Base-by-base conservation (phyloP, 192 early-diverging fungal genomes). In the Linnemannia zychae region DNA sequence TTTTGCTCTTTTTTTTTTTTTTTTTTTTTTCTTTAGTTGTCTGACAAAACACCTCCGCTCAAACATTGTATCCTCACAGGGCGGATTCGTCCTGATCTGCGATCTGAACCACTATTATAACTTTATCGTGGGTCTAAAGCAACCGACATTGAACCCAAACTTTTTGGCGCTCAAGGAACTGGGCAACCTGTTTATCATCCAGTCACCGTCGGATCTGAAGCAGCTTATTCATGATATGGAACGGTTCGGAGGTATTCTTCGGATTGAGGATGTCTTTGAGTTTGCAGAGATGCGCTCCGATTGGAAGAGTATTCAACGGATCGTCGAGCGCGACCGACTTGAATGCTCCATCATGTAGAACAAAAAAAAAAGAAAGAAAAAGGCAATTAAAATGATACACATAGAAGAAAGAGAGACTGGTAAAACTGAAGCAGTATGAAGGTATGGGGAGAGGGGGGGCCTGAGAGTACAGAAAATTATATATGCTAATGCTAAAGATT, bases 81-180 rank as follows among this genome's bases (percentile, higher is more conserved):
- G 98, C 15, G 97, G 97, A 0, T 95, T 98, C 78, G 97, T 97
- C 87, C 92, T 98, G 34, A 98, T 99, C 65, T 95, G 94, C 74
- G 96, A 97, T 77, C 77, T 97, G 76, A 97, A 97, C 88, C 80
- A 89, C 38, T 97, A 96, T 78, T 94, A 95, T 84, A 91, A 92
- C 33, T 97, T 95, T 90, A 87, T 94, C 9, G 78, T 76, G 28
- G 79, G 91, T 17, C 87, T 96, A 33, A 89, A 91, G 17, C 93
- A 96, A 66, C 86, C 88, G 9, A 83, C 89, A 11, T 88, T 96
- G 12, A 91, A 90, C n/a, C 93, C 93, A 40, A 89, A 96, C 63
- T 97, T 97, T 77, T 72, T 89, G 33, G 95, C 94, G 1, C 85
- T 97, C 28, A 96, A 96, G 88, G 95, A 95, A 70, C 87, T 97